Base-by-base conservation (phyloP, 1,284 basidiomycete genomes). In the Malassezia vespertilionis region DNA sequence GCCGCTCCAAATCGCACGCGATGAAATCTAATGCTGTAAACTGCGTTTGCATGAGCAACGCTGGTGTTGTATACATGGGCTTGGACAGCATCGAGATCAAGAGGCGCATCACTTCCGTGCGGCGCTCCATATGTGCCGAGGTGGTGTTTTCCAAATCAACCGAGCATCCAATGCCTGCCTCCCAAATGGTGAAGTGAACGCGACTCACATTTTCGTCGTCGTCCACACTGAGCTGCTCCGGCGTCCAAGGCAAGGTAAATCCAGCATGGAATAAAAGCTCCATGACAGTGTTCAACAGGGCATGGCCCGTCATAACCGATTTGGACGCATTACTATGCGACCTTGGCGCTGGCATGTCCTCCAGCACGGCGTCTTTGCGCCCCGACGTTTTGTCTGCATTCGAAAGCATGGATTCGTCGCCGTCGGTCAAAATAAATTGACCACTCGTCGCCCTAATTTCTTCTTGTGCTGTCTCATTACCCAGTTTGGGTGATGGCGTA, bases 201-300 rank as follows among this genome's bases (percentile, higher is more conserved):
- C 56, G 49, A 10, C 52, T 55, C 20, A 44, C 39, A 17, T 42
- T 39, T 5, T 34, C n/a, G 14, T 34, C 21, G 1, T 12, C 31
- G 5, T 24, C 22, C 32, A 53, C 45, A 40, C 54, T 44, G 10
- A 63, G 52, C 37, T 62, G 60, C 26, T 69, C 65, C 22, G 61
- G 57, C 2, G 63, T 65, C 61, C 63, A 65, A 4, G 65, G 67
- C 9, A 69, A 52, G 18, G 63, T 59, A 50, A 69, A 68, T 30
- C 65, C 65, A 12, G 63, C 55, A 44, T 60, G 63, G 43, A 69
- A 69, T 24, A 69, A 57, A 7, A 68, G 53, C 32, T 69, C 63
- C 27, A 68, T 40, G 14, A 57, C 11, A 4, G 48, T 51, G 32
- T 45, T 30, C 4, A 51, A 35, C 7, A 51, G 38, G 4, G 31